These are phyloP conservation scores for Cyclanthera cordifolia DNA, from an alignment of 306 rosid genomes.

Conservation along the genomic window DNA sequence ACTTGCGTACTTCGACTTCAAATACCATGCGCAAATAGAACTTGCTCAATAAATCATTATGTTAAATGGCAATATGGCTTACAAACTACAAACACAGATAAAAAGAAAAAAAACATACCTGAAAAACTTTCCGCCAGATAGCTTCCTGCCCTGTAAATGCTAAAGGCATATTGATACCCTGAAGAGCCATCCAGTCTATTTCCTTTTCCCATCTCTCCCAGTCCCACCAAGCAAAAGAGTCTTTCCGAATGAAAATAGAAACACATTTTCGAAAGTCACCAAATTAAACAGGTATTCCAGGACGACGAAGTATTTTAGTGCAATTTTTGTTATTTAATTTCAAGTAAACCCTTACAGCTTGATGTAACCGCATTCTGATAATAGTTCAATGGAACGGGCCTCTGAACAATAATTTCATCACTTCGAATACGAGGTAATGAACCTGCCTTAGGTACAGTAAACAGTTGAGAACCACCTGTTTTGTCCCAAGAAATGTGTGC, in stretches of 20 bases:
- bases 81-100: neutral
- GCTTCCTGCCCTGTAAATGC: constrained; percentile 94
- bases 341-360: constrained; percentile 47
- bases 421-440: constrained; percentile 40
- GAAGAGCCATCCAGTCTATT: constrained; percentile 97
- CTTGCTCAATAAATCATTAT: neutral
- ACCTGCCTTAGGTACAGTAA: constrained; percentile 47
- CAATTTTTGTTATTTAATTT: neutral
- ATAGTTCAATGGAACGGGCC: constrained; percentile 74
- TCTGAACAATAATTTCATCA: constrained; percentile 38
- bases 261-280: neutral
- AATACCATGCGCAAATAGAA: no score
- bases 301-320: neutral
- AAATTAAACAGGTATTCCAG: neutral
- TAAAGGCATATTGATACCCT: constrained; percentile 74
- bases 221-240: constrained; percentile 88
- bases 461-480: constrained; percentile 68
- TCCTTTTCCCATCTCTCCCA: constrained; percentile 92
- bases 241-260: constrained; percentile 33
- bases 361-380: constrained; percentile 92
- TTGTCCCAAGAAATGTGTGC: constrained; percentile 86
- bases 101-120: constrained; percentile 27
- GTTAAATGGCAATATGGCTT: neutral
- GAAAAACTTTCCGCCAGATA: constrained; percentile 79
- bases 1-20: neutral